Evolutionary conservation across 2,329 filamentous ascomycete species (phyloP).

Genomic region (Graphium sp.): DNA sequence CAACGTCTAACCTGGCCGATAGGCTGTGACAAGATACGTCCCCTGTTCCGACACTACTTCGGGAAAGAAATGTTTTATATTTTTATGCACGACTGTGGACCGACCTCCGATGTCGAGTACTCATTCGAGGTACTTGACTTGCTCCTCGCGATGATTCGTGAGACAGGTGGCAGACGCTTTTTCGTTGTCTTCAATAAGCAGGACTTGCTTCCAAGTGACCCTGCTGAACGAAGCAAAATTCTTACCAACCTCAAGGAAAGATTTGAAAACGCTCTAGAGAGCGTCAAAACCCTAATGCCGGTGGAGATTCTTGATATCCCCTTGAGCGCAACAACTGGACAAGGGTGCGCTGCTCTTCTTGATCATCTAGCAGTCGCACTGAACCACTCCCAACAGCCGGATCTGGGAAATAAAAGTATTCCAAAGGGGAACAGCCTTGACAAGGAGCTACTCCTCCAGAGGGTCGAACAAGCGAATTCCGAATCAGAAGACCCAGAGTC

Average conservation of each 20-base stretch:
- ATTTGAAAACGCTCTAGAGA: slow-evolving; percentile 1
- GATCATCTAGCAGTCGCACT: too few species aligned
- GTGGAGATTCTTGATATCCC: neutral
- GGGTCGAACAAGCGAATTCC: neutral
- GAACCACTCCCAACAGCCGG: too few species aligned
- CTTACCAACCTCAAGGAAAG: neutral
- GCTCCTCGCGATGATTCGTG: slow-evolving; percentile 7
- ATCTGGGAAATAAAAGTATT: too few species aligned
- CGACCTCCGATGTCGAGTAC: slow-evolving; percentile 7
- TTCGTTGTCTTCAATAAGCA: slow-evolving; percentile 16
- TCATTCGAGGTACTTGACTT: slow-evolving; percentile 12
- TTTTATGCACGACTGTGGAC: slow-evolving; percentile 13
- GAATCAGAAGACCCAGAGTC: slow-evolving; percentile 1
- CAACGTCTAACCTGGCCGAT: neutral
- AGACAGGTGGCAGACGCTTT: slow-evolving; percentile 9
- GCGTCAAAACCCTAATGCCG: neutral
- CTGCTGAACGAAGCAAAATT: neutral
- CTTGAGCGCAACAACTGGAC: neutral
- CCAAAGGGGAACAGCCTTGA: too few species aligned
- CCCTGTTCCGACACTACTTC: slow-evolving; percentile 12
- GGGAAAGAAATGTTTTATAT: slow-evolving; percentile 10
- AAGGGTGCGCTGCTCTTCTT: slow-evolving; percentile 3
- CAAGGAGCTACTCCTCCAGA: slow-evolving; percentile 1
- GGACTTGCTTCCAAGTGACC: slow-evolving; percentile 9
- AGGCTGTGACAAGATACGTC: slow-evolving; percentile 13